Evolutionary conservation across 2,329 filamentous ascomycete genomes (phyloP), one percentile per base, ranked within the genome.

Genomic region (Claviceps sp.): DNA sequence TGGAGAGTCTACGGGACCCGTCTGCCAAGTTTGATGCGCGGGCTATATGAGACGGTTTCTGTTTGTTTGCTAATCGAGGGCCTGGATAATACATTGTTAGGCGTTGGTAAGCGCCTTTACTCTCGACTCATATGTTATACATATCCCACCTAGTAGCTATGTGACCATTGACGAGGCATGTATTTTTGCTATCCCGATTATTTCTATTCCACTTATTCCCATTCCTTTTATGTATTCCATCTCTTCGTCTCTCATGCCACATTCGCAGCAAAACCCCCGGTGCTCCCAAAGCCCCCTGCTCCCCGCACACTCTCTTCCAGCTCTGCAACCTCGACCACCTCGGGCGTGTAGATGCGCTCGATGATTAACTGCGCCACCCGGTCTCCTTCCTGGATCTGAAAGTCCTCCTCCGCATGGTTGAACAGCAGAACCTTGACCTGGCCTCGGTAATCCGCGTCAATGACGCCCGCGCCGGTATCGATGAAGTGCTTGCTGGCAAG

Each of bases 391-490:
- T 85, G 84, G 58, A 98, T 75, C 57, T 71, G 75, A 64, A 94
- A 97, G 66, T 95, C 89, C 42, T 72, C 70, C 49, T 95, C 89
- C 50, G 78, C 78, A 68, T 95, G 84, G 73, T 98, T 98, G 70
- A 97, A 97, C 50, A 98, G 80, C 59, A 98, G 77, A 26, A 98
- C 86, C 75, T 94, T 95, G 62, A 98, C 85, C 59, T 87, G 87
- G 19, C 93, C 93, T 39, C 93, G 81, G 74, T 98, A 98, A 70
- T 98, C 93, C 38, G 91, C 90, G 68, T 98, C 93, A 61, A 98
- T 97, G 57, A 98, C 93, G 51, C 93, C 93, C 0, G 93, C 93
- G 56, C 94, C 89, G 0, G 87, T 93, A 68, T 96, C 89, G 66
- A 98, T 97, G 71, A 90, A 93, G 73, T 97, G 82, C 74, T 98